A percentile compares a stretch with the other conserved stretches of the same genome.
Evolutionary conservation across 2,329 filamentous ascomycete genomes (phyloP).

Genomic region (Verticillium dahliae): DNA sequence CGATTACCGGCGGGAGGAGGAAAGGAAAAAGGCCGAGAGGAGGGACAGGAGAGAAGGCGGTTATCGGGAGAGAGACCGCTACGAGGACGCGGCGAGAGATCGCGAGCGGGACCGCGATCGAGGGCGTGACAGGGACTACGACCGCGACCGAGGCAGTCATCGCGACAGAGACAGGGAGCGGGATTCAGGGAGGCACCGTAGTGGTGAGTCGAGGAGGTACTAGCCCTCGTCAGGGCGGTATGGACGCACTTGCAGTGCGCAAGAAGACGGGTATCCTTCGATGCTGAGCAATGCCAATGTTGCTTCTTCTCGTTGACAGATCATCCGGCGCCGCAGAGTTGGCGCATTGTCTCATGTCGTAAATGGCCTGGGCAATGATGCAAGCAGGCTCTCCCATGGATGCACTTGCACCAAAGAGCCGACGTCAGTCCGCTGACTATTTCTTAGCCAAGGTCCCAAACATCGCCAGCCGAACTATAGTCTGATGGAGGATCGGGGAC

Average conservation of each 20-base stretch:
- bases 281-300: background rate
- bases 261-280: background rate
- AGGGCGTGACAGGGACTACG: slow-evolving; percentile 23
- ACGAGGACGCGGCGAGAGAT: slow-evolving; percentile 17
- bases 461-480: too few species aligned
- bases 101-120: slow-evolving; percentile 25
- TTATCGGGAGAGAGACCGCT: slow-evolving; percentile 31
- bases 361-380: too few species aligned
- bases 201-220: slow-evolving; percentile 6
- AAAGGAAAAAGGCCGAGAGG: slow-evolving; percentile 28
- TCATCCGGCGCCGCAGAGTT: too few species aligned
- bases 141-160: slow-evolving; percentile 13
- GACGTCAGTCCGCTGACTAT: too few species aligned
- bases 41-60: slow-evolving; percentile 23
- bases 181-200: slow-evolving; percentile 7
- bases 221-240: background rate
- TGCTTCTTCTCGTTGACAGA: background rate
- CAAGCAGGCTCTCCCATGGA: too few species aligned
- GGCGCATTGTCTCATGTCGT: too few species aligned
- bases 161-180: slow-evolving; percentile 6
- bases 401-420: too few species aligned
- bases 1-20: slow-evolving; percentile 34
- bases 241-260: background rate
- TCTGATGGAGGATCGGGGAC: too few species aligned
- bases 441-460: too few species aligned